Percentiles rank a stretch among this genome's conserved stretches.
Conservation (phyloP, 176 grass and related monocot species). For the Carex pumila region DNA sequence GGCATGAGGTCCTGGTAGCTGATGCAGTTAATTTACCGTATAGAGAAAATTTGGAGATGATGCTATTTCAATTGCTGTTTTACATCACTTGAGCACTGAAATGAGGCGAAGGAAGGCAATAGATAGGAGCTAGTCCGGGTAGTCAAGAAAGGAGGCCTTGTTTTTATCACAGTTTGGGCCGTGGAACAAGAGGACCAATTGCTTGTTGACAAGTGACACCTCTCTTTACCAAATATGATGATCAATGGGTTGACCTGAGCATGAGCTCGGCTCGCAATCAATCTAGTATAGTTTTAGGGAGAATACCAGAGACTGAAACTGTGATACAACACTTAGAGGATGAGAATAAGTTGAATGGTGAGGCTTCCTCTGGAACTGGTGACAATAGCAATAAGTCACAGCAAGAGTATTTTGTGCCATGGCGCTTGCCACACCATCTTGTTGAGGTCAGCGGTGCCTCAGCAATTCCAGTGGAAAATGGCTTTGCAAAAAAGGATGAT, state of each 20-base stretch:
- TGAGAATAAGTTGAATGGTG: constrained; percentile 24
- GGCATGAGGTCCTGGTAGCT: constrained; percentile 78
- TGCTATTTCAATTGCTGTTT: constrained; percentile 47
- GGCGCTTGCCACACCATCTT: constrained; percentile 89
- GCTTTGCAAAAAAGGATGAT: constrained; percentile 85
- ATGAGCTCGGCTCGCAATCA: constrained; percentile 35
- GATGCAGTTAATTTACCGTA: constrained; percentile 76
- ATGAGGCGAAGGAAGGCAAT: constrained; percentile 79
- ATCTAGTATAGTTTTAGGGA: constrained; percentile 44
- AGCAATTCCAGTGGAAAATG: constrained; percentile 61
- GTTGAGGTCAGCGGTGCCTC: constrained; percentile 85
- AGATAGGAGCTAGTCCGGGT: constrained; percentile 75
- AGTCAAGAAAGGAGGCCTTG: constrained; percentile 63
- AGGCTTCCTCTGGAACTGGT: constrained; percentile 3
- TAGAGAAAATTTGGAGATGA: constrained; percentile 43
- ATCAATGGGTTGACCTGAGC: constrained; percentile 74
- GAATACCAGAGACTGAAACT: constrained; percentile 60
- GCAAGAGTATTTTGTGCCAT: constrained; percentile 98
- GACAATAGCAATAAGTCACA: constrained; percentile 26
- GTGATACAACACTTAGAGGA: constrained; percentile 23
- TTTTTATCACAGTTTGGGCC: constrained; percentile 94
- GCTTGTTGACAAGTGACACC: constrained; percentile 80
- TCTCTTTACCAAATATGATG: constrained; percentile 75
- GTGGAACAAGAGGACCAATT: constrained; percentile 77
- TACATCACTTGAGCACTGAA: constrained; percentile 88